A percentile compares a stretch with the other conserved stretches of the same genome.
Evolutionary conservation across 1,284 basidiomycete species (phyloP).

Genomic region (Fomitiporia mediterranea): DNA sequence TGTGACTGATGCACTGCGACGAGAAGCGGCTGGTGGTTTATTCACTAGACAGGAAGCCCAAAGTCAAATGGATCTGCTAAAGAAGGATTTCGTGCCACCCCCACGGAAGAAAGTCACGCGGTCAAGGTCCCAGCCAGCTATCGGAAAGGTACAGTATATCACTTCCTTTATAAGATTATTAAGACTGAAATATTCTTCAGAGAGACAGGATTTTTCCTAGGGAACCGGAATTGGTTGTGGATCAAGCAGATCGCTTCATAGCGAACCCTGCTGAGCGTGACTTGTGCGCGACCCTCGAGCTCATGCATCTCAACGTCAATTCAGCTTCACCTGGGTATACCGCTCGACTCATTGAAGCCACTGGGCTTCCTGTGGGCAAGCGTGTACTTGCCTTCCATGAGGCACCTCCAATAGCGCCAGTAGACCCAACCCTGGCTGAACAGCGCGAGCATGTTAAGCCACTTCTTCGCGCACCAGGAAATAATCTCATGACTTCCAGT

Average conservation of each 20-base stretch:
- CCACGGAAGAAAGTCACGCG: slow-evolving; percentile 62
- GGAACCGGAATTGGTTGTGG: slow-evolving; percentile 27
- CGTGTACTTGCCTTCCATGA: slow-evolving; percentile 78
- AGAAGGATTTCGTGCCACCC: slow-evolving; percentile 50
- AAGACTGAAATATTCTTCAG: slow-evolving; percentile 6
- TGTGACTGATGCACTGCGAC: slow-evolving; percentile 49
- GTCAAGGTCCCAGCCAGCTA: slow-evolving; percentile 64
- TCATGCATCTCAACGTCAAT: slow-evolving; percentile 55
- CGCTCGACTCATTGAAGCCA: slow-evolving; percentile 66
- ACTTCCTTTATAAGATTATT: slow-evolving; percentile 23
- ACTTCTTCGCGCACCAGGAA: slow-evolving; percentile 62
- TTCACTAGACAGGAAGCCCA: slow-evolving; percentile 66
- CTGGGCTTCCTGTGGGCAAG: slow-evolving; percentile 67
- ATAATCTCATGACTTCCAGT: slow-evolving; percentile 54
- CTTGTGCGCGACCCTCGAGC: slow-evolving; percentile 59
- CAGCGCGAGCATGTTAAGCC: slow-evolving; percentile 71
- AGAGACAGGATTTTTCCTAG: slow-evolving; percentile 14
- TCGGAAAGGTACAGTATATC: slow-evolving; percentile 30
- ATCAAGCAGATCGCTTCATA: slow-evolving; percentile 69
- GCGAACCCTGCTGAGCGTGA: slow-evolving; percentile 49
- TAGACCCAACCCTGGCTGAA: slow-evolving; percentile 62
- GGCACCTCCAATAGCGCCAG: slow-evolving; percentile 63
- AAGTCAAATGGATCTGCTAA: slow-evolving; percentile 67
- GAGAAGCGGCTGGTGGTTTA: slow-evolving; percentile 60
- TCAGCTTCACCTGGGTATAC: slow-evolving; percentile 70